Base-by-base conservation (phyloP, 768 basidiomycete genomes). In the Boletellus emodensis region DNA sequence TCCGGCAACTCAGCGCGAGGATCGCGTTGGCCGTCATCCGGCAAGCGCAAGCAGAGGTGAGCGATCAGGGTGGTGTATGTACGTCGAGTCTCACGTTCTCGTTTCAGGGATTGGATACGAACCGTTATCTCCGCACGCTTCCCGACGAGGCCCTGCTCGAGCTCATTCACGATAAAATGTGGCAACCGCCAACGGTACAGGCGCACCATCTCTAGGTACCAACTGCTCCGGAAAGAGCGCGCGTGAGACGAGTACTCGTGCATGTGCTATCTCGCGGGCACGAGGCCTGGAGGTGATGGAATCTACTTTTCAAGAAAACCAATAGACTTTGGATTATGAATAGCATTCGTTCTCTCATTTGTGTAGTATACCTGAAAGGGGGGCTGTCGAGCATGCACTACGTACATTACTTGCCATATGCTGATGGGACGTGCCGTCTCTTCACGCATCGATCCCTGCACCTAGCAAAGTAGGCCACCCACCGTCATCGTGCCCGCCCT, bases 21-120 rank as follows among this genome's bases (percentile, higher is more conserved):
- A 80, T 90, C 44, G 83, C 86, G 14, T 58, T 76, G 36, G 73
- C 77, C n/a, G 84, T 87, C 24, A 74, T 88, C 38, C 72, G 79
- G 39, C 72, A 79, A 24, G 84, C 85, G 12, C 85, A 87, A 58
- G 73, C 75, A 44, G 83, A 84, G 55, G 83, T 83, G 53, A 55
- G 77, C 66, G 17, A 20, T 13, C 12, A 11, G 13, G 40, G 48
- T 15, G 11, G n/a, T 4, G 0, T 4, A 15, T 28, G 26, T 37
- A 11, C n/a, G 26, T 38, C 24, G 3, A 17, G 7, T 10, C 11
- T n/a, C 33, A 12, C 22, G 14, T n/a, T 26, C 26, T 26, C 9
- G n/a, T 36, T 26, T 14, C 15, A 61, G 62, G 55, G 65, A 40
- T 64, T 78, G 39, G 78, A 79, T 43, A 67, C 75, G 50, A 81